These are phyloP conservation scores for Viola odorata DNA, from an alignment of 345 rosid species.

Conservation along the genomic window DNA sequence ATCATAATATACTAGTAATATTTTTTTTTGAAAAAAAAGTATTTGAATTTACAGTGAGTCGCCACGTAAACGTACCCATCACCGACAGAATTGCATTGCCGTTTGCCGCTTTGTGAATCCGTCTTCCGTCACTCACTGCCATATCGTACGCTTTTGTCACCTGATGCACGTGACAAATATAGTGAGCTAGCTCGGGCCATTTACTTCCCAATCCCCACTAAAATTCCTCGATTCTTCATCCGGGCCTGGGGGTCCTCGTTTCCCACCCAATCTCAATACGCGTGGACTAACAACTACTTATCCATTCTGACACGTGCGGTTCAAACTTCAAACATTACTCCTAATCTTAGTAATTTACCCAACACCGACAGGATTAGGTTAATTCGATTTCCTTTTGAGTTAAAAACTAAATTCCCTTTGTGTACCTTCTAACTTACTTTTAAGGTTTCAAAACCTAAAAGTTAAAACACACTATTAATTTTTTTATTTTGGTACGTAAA, in stretches of 20 bases:
- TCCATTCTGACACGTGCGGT: not conserved
- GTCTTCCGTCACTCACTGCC: not conserved
- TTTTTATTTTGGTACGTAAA: no score
- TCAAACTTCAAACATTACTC: not conserved
- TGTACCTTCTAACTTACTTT: no score
- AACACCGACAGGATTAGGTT: not conserved
- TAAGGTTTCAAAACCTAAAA: no score
- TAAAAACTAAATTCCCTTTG: not conserved
- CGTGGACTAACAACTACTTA: not conserved
- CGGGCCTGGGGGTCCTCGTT: not conserved
- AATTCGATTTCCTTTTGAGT: not conserved
- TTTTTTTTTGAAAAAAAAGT: no score
- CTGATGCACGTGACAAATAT: constrained; percentile 24
- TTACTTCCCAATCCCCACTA: not conserved
- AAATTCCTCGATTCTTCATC: not conserved
- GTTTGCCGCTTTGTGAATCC: not conserved
- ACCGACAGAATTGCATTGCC: constrained; percentile 9
- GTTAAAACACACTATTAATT: no score
- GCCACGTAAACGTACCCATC: not conserved
- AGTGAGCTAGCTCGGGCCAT: no score
- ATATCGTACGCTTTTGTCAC: constrained; percentile 20
- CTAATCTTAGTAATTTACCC: not conserved
- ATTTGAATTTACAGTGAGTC: no score
- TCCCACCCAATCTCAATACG: not conserved
- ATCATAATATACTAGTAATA: no score